These are phyloP conservation scores for Arthrobotrys sinensis DNA, from an alignment of 2,329 filamentous ascomycete genomes.

Conservation along the genomic window DNA sequence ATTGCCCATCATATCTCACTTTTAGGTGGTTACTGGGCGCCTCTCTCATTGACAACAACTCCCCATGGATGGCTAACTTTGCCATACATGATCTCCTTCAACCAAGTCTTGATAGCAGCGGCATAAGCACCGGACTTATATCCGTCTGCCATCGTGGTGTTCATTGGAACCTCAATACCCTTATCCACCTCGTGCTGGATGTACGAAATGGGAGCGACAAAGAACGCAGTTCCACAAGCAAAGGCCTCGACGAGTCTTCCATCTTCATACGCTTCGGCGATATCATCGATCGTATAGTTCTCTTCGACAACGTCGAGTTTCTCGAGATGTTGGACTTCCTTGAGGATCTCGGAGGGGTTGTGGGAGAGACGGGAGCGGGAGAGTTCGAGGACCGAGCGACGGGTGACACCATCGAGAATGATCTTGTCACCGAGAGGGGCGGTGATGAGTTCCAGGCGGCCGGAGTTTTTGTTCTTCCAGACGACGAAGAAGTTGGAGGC, in stretches of 20 bases:
- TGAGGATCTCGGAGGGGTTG: constrained; percentile 66
- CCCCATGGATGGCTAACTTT: constrained; percentile 79
- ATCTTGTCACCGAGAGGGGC: constrained; percentile 85
- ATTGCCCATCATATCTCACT: background rate
- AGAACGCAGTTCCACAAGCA: constrained; percentile 88
- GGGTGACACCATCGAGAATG: constrained; percentile 90
- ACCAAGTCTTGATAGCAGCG: constrained; percentile 76
- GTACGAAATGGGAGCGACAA: constrained; percentile 78
- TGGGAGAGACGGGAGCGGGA: constrained; percentile 75
- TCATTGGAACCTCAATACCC: constrained; percentile 76
- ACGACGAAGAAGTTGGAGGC: constrained; percentile 93
- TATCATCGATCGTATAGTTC: constrained; percentile 84
- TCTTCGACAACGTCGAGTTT: constrained; percentile 83
- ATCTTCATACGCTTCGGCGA: constrained; percentile 80
- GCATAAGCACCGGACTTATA: constrained; percentile 72
- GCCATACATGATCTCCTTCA: constrained; percentile 83
- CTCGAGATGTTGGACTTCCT: constrained; percentile 65
- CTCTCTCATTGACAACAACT: constrained; percentile 75
- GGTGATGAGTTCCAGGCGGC: constrained; percentile 80
- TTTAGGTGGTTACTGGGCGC: constrained; percentile 22
- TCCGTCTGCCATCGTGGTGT: constrained; percentile 69
- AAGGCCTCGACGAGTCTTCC: constrained; percentile 87
- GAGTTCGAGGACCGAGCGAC: constrained; percentile 83
- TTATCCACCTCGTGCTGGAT: constrained; percentile 77
- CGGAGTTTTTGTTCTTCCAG: constrained; percentile 77